Evolutionary conservation across 345 rosid species (phyloP).

Genomic region (Citrus unshiu): DNA sequence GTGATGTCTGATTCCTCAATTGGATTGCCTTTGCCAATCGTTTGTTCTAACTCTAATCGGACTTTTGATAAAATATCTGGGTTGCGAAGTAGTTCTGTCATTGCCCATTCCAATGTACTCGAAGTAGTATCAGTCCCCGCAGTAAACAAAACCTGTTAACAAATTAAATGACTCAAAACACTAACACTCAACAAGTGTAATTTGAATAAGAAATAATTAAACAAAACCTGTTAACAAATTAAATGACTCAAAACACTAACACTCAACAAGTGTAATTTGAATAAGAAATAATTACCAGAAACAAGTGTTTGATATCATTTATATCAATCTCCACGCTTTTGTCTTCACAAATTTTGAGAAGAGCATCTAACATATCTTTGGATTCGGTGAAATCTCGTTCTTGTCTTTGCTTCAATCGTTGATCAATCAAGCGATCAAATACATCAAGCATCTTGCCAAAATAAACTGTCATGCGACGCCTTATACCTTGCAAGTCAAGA

Average conservation of each 20-base stretch:
- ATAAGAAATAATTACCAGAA: slow-evolving; percentile 20
- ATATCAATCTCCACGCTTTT: slow-evolving; percentile 18
- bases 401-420: slow-evolving; percentile 21
- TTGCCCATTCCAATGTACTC: slow-evolving; percentile 32
- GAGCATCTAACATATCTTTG: slow-evolving; percentile 34
- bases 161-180: too few relatives aligned
- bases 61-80: slow-evolving; percentile 30
- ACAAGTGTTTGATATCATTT: slow-evolving; percentile 22
- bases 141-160: too few relatives aligned
- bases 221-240: too few relatives aligned
- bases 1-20: slow-evolving; percentile 36
- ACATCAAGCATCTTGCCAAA: slow-evolving; percentile 19
- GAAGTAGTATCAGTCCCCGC: too few relatives aligned
- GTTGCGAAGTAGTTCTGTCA: slow-evolving; percentile 41
- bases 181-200: too few relatives aligned
- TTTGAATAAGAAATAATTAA: neutral
- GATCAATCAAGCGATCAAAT: slow-evolving; percentile 22
- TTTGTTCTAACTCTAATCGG: slow-evolving; percentile 26
- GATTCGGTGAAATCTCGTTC: neutral
- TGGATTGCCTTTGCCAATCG: slow-evolving; percentile 26
- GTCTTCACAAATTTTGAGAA: slow-evolving; percentile 23
- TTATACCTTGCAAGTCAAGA: slow-evolving; percentile 29
- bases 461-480: slow-evolving; percentile 10
- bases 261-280: too few relatives aligned
- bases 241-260: too few relatives aligned